These are phyloP conservation scores for Xylogone sp. DNA, from an alignment of 2,329 filamentous ascomycete genomes.

Conservation along the genomic window DNA sequence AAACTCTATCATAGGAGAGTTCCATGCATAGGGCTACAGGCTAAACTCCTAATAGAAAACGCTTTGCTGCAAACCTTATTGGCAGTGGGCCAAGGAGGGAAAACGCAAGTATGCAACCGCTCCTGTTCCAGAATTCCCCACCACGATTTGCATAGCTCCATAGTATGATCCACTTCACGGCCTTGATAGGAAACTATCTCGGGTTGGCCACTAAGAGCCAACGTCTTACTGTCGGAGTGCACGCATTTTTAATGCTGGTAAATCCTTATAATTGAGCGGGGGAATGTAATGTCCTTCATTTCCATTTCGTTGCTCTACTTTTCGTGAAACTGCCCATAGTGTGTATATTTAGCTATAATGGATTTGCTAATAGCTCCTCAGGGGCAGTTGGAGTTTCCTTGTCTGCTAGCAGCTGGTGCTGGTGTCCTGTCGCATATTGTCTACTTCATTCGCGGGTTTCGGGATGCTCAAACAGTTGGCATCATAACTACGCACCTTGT, in stretches of 20 bases:
- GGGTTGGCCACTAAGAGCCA: no score
- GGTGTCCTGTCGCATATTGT: constrained; percentile 12
- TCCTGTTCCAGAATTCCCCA: no score
- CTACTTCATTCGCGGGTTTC: constrained; percentile 19
- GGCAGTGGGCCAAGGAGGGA: no score
- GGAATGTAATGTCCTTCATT: no score
- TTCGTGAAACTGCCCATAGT: neutral
- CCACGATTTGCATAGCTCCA: no score
- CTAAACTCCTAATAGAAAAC: neutral
- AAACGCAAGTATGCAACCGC: no score
- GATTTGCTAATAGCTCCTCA: neutral
- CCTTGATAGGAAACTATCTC: no score
- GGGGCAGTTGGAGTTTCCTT: neutral
- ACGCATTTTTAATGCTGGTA: no score
- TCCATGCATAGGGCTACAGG: neutral
- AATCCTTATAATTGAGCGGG: no score
- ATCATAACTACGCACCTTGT: constrained; percentile 4
- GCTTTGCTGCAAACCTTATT: neutral
- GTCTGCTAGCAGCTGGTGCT: neutral
- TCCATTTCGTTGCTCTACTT: no score
- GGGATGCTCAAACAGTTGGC: constrained; percentile 5
- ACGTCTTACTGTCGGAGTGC: no score
- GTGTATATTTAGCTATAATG: neutral
- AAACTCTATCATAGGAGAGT: neutral
- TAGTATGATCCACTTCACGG: no score